phyloP scores from a whole-genome alignment of 106 monocot genomes.

The Dioscorea alata region DNA sequence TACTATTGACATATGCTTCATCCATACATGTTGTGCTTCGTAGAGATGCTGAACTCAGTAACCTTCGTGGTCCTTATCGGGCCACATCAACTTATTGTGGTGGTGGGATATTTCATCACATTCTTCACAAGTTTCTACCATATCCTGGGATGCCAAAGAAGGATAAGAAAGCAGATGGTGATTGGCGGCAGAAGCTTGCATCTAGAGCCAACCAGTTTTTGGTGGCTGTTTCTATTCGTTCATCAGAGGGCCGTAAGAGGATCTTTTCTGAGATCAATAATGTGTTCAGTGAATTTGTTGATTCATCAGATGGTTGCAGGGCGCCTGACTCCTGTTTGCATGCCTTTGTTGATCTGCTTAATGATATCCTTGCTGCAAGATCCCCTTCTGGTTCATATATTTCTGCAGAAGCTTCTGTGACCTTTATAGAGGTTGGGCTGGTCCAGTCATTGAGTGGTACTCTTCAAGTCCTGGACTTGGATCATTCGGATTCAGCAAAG shows the following conservation, averaged over 20 bases:
- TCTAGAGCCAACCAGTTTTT: conserved; percentile 90
- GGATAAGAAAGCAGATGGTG: conserved; percentile 83
- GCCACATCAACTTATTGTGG: conserved; percentile 10
- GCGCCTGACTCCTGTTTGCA: conserved; percentile 51
- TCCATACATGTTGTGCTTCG: conserved; percentile 84
- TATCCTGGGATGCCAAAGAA: conserved; percentile 61
- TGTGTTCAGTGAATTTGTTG: conserved; percentile 62
- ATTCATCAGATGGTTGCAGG: conserved; percentile 42
- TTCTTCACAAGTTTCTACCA: conserved; percentile 87
- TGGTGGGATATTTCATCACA: conserved; percentile 78
- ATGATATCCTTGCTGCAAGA: conserved; percentile 80
- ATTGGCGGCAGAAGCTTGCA: conserved; percentile 93
- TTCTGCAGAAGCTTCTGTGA: conserved; percentile 82
- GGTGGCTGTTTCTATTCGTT: conserved; percentile 87
- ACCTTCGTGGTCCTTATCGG: conserved; percentile 26
- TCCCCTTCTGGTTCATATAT: conserved; percentile 82
- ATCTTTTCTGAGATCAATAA: conserved; percentile 69
- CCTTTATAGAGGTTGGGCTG: conserved; percentile 96
- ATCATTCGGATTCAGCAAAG: conserved; percentile 83
- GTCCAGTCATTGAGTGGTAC: conserved; percentile 57
- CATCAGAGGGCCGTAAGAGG: conserved; percentile 78
- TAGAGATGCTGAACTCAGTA: conserved; percentile 74
- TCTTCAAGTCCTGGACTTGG: conserved; percentile 82
- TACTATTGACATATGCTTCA: conserved; percentile 80
- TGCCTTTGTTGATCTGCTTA: conserved; percentile 85